phyloP scores from a whole-genome alignment of 495 filamentous ascomycete species.

The Hypoxylon perforatum region DNA sequence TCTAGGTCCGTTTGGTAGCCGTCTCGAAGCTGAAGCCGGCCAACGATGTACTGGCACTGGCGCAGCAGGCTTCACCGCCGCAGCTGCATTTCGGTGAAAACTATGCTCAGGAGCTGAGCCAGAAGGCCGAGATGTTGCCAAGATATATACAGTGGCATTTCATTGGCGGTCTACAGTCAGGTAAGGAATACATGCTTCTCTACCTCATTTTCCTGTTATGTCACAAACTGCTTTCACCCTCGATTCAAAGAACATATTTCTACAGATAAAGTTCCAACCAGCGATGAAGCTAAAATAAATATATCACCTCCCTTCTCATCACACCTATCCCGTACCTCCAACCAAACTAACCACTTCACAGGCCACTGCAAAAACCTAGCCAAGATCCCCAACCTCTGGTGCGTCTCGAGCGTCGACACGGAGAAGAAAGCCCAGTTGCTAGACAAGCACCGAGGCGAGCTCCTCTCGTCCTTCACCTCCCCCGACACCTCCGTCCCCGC shows the following conservation, averaged over 20 bases:
- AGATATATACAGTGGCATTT: conserved; percentile 90
- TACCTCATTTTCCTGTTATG: no score
- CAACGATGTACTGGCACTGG: conserved; percentile 83
- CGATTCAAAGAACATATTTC: no score
- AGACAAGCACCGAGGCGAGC: conserved; percentile 76
- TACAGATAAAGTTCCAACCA: no score
- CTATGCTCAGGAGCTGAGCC: conserved; percentile 90
- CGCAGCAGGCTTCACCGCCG: conserved; percentile 64
- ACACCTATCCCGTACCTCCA: not conserved
- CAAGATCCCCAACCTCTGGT: conserved; percentile 89
- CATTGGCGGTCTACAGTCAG: conserved; percentile 86
- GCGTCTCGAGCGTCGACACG: conserved; percentile 88
- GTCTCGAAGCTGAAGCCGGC: conserved; percentile 95
- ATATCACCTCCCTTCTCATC: not conserved
- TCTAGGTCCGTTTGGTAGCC: conserved; percentile 83
- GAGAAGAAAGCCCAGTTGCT: conserved; percentile 86
- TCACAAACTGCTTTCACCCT: no score
- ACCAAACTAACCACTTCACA: conserved; percentile 37
- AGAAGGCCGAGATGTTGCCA: conserved; percentile 85
- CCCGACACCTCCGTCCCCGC: conserved; percentile 23
- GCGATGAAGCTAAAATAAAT: not conserved
- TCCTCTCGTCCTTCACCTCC: conserved; percentile 48
- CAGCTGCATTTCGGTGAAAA: conserved; percentile 96
- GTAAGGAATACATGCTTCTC: conserved; percentile 44
- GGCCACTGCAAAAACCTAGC: conserved; percentile 93